These are phyloP conservation scores for Eucalyptus curtisii DNA, from an alignment of 345 rosid species.

Conservation along the genomic window DNA sequence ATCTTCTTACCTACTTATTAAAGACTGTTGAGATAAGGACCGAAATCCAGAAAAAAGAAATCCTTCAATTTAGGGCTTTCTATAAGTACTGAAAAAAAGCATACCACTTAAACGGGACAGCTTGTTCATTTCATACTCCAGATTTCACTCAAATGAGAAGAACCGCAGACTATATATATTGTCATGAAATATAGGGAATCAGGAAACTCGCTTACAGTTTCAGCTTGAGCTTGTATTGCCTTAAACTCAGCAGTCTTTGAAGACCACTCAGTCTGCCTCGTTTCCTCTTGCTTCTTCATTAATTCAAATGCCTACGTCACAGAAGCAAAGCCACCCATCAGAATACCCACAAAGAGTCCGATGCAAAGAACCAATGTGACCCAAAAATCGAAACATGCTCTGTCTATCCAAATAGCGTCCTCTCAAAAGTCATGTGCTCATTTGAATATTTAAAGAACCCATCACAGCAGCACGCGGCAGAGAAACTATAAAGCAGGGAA, in stretches of 20 bases:
- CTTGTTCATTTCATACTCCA: background rate
- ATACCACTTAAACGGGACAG: background rate
- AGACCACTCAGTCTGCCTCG: conserved; percentile 54
- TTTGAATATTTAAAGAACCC: background rate
- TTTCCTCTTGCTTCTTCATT: conserved; percentile 73
- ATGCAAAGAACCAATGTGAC: background rate
- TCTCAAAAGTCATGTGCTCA: background rate
- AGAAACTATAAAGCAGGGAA: background rate
- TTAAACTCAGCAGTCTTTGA: conserved; percentile 70
- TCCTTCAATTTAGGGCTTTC: background rate
- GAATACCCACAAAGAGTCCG: background rate
- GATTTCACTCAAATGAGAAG: background rate
- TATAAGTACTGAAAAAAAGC: background rate
- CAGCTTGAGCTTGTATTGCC: conserved; percentile 84
- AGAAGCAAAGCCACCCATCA: background rate
- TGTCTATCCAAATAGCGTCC: background rate
- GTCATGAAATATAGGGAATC: background rate
- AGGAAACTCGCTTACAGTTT: conserved; percentile 39
- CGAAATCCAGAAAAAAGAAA: background rate
- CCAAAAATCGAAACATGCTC: background rate
- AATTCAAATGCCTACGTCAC: conserved; percentile 57
- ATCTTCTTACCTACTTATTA: background rate
- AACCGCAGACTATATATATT: background rate
- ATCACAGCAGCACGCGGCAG: background rate
- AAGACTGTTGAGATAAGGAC: background rate